Evolutionary conservation across 2,329 filamentous ascomycete genomes (phyloP).

Genomic region (Blastomyces silverae): DNA sequence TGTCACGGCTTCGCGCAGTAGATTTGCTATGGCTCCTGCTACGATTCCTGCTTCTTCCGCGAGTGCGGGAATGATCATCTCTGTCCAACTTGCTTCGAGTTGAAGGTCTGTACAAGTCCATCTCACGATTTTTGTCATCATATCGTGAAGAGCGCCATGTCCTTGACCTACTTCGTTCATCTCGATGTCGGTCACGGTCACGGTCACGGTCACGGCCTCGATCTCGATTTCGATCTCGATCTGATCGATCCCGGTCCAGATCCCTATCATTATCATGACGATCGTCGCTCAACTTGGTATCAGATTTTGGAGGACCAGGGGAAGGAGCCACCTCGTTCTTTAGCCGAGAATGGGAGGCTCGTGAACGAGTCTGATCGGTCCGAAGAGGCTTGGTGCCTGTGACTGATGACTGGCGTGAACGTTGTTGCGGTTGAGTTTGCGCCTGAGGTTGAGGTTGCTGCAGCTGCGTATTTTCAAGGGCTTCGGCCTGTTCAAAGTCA

Average conservation of each 20-base stretch:
- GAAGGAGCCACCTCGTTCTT: slow-evolving; percentile 8
- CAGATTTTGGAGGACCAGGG: background rate
- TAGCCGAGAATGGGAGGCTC: background rate
- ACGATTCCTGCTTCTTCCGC: slow-evolving; percentile 30
- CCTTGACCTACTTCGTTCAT: slow-evolving; percentile 27
- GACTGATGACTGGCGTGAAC: slow-evolving; percentile 10
- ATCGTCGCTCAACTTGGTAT: background rate
- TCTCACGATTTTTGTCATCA: slow-evolving; percentile 21
- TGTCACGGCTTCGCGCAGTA: slow-evolving; percentile 23
- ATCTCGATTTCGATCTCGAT: slow-evolving; percentile 25
- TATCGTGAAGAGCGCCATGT: slow-evolving; percentile 24
- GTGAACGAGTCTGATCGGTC: slow-evolving; percentile 12
- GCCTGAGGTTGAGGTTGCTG: slow-evolving; percentile 21
- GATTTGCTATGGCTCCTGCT: slow-evolving; percentile 32
- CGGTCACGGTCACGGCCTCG: slow-evolving; percentile 21
- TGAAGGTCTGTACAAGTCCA: slow-evolving; percentile 21
- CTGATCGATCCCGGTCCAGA: slow-evolving; percentile 23
- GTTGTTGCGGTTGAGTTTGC: slow-evolving; percentile 8
- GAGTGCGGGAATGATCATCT: slow-evolving; percentile 31
- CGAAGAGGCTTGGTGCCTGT: slow-evolving; percentile 9
- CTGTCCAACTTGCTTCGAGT: slow-evolving; percentile 21
- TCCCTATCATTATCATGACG: slow-evolving; percentile 23
- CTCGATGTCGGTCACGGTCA: slow-evolving; percentile 25
- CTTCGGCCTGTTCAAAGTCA: slow-evolving; percentile 45
- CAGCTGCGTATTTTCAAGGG: slow-evolving; percentile 36